Evolutionary conservation across 352 stramenopile species (phyloP).

Genomic region (Plasmopara halstedii): DNA sequence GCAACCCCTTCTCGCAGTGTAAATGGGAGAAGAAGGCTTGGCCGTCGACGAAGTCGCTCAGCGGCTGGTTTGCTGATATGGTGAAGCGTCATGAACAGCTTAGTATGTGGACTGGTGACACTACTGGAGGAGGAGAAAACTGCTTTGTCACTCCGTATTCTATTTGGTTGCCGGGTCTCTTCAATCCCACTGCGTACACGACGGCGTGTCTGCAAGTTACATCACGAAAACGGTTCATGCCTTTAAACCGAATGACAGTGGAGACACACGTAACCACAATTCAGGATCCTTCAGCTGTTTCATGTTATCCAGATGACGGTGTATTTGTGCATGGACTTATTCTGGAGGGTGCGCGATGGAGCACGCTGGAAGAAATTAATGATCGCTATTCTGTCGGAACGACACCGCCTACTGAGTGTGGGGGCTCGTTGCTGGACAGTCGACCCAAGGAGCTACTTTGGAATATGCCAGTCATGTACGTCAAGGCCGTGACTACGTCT

Average conservation of each 20-base stretch:
- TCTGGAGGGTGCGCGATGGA: constrained; percentile 94
- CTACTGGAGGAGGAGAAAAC: constrained; percentile 12
- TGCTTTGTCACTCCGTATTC: constrained; percentile 87
- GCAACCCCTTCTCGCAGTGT: constrained; percentile 94
- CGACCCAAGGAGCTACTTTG: constrained; percentile 94
- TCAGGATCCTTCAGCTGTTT: constrained; percentile 73
- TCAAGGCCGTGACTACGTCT: constrained; percentile 93
- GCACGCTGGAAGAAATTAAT: constrained; percentile 80
- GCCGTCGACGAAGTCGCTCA: constrained; percentile 91
- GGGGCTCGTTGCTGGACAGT: constrained; percentile 88
- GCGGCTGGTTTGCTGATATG: constrained; percentile 91
- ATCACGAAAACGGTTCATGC: constrained; percentile 85
- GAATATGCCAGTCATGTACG: constrained; percentile 90
- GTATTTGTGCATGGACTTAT: constrained; percentile 94
- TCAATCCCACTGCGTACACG: constrained; percentile 94
- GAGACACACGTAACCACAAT: constrained; percentile 95
- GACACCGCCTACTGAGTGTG: constrained; percentile 78
- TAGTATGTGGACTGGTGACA: constrained; percentile 77
- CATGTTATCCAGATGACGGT: constrained; percentile 84
- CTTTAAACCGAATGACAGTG: constrained; percentile 94
- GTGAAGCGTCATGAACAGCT: constrained; percentile 88
- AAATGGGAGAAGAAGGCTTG: constrained; percentile 95
- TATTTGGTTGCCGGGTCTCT: constrained; percentile 94
- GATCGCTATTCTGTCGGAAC: constrained; percentile 83
- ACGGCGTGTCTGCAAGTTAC: constrained; percentile 95